Evolutionary conservation across 1,139 yeast species (phyloP), one percentile per base, ranked within the genome.

Genomic region (Blastobotrys buckinghamii): DNA sequence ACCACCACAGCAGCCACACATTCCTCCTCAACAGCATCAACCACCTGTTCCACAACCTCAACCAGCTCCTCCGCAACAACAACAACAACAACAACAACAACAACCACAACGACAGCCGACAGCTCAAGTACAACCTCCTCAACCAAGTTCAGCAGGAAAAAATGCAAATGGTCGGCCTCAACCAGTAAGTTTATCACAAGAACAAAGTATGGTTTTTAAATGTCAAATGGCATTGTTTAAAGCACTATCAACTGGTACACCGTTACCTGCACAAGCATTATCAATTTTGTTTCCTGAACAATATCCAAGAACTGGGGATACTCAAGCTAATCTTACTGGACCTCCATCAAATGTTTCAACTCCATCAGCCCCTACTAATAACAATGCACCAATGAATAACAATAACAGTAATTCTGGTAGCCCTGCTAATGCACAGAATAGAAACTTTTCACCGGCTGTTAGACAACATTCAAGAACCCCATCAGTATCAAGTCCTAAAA

Each of bases 191-290:
- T 61, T 67, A 54, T 61, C 68, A 19, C 57, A 62, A 19, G 67
- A 67, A 42, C 87, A 88, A 63, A 57, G 71, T 19, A 72, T 69
- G 4, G 65, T 82, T 45, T 70, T 90, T 51, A 74, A 76, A 50
- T 76, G 79, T 52, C 97, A 90, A 64, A 69, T 90, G 42, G 68
- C 81, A 22, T 89, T 92, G 0, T 78, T 86, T 55, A 88, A 86
- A 61, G 65, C 87, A 12, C 69, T 92, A 49, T 77, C 90, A 1
- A 81, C 76, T 57, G 92, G 87, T 63, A 61, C 82, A 55, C 85
- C 84, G 54, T 66, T 90, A 39, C 95, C 96, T 1, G 65, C 59
- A 5, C 55, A 54, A 17, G 52, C 69, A 10, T 64, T 64, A 33
- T 54, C 16, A 73, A 73, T 55, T 49, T 66, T 50, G 60, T 81